Base-by-base conservation (phyloP, 1,284 basidiomycete species). In the Mycosarcoma mackinlayi region DNA sequence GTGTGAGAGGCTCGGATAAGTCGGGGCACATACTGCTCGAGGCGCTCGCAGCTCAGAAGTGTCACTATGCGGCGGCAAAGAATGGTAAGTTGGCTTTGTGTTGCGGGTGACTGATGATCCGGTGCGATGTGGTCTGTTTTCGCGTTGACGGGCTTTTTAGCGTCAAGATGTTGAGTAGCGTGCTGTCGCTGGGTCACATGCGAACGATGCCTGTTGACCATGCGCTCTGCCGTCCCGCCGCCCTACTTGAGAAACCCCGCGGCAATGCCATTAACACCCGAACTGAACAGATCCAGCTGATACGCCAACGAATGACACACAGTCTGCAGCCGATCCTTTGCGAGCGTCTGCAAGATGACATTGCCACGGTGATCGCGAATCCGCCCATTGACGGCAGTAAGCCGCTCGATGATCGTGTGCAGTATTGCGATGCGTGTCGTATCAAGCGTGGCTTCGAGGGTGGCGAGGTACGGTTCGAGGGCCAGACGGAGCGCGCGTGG, bases 341-440 rank as follows among this genome's bases (percentile, higher is more conserved):
- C 53, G 11, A 61, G 19, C 11, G 42, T 46, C 16, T 54, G 46
- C 13, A 54, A 27, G 25, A 71, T 57, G 19, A 61, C 58, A 21
- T 61, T 46, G 16, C 35, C 62, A 10, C 44, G n/a, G 10, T 54
- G 41, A n/a, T 71, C 67, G 2, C 54, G 34, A n/a, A 71, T 62
- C 23, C 34, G 33, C 13, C 39, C 44, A 18, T 65, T 61, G 49
- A 61, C 42, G 10, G 16, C 14, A 2, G 21, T 21, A 16, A 71
- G 51, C 1, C 33, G 24, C 0, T 34, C 18, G 25, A 64, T 35
- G 38, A 61, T 47, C 1, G 4, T 33, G 10, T 46, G 31, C 13
- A 71, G 16, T 1, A 30, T 9, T 0, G 19, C n/a, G 18, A 58
- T 40, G 30, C 62, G 57, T 0, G 18, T 14, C 16, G 18, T 0